Evolutionary conservation across 306 rosid species (phyloP).

Genomic region (Vicia sativa): DNA sequence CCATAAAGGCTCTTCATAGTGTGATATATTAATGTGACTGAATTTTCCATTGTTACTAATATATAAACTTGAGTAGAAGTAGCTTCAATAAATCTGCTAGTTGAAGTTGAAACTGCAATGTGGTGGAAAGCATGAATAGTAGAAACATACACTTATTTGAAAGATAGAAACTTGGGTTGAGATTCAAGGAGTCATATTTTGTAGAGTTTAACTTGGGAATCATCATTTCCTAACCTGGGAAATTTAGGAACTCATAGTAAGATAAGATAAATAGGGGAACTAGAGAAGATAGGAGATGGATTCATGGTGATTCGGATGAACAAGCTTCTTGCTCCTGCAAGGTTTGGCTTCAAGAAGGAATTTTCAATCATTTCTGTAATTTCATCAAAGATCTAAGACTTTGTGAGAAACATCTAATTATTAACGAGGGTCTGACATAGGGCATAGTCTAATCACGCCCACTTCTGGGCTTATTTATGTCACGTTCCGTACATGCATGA

Average conservation of each 20-base stretch:
- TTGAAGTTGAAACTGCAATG: neutral
- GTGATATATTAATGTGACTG: neutral
- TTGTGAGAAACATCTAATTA: neutral
- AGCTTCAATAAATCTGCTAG: slow-evolving; percentile 1
- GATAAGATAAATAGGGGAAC: slow-evolving; percentile 1
- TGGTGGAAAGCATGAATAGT: neutral
- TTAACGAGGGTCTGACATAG: neutral
- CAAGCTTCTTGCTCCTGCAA: neutral
- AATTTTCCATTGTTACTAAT: slow-evolving; percentile 15
- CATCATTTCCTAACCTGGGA: neutral
- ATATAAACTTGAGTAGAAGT: slow-evolving; percentile 11
- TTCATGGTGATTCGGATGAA: slow-evolving; percentile 1
- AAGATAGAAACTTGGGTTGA: slow-evolving; percentile 15
- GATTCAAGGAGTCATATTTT: slow-evolving; percentile 7
- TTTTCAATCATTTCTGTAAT: slow-evolving; percentile 13
- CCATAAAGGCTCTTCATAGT: slow-evolving; percentile 9
- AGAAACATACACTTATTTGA: slow-evolving; percentile 3
- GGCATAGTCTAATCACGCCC: neutral
- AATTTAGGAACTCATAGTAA: neutral
- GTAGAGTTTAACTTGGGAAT: neutral
- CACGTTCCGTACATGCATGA: neutral
- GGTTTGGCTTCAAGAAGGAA: neutral
- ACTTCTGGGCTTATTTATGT: neutral
- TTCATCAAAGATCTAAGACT: neutral
- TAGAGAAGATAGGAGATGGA: slow-evolving; percentile 1